Evolutionary conservation across 345 rosid genomes (phyloP).

Genomic region (Erodium maritimum): DNA sequence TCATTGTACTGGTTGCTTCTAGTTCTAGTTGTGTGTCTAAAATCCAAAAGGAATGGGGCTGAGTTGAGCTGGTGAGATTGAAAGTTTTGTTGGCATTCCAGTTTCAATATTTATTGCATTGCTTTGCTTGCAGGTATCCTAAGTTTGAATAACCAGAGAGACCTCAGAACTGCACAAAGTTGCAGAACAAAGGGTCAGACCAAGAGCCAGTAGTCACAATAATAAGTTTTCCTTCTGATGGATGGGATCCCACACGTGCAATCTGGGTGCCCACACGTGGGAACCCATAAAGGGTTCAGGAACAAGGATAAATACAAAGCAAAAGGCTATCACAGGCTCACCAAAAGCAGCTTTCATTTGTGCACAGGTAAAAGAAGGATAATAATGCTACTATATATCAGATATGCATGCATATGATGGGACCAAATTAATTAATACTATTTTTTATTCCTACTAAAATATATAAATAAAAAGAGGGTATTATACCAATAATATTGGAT

Average conservation of each 20-base stretch:
- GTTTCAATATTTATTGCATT: background rate
- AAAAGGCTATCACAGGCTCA: too few species aligned
- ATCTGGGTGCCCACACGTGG: background rate
- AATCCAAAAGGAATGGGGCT: background rate
- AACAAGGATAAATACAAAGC: background rate
- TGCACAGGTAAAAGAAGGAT: background rate
- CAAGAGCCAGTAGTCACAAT: background rate
- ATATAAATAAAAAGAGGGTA: too few species aligned
- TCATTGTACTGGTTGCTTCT: background rate
- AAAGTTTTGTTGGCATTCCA: background rate
- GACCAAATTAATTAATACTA: background rate
- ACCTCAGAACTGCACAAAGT: too few species aligned
- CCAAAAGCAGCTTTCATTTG: too few species aligned
- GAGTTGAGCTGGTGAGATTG: background rate
- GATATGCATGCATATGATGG: conserved; percentile 1
- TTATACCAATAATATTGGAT: too few species aligned
- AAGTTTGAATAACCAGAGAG: too few species aligned
- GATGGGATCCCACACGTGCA: background rate
- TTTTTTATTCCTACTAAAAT: too few species aligned
- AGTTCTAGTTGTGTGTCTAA: background rate
- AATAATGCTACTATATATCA: background rate
- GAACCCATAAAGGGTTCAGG: too few species aligned
- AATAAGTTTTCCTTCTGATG: too few species aligned
- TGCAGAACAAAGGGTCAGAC: too few species aligned
- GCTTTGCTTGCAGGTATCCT: too few species aligned